Evolutionary conservation across 495 filamentous ascomycete genomes (phyloP), one percentile per base, ranked within the genome.

Genomic region (Darksidea phi): DNA sequence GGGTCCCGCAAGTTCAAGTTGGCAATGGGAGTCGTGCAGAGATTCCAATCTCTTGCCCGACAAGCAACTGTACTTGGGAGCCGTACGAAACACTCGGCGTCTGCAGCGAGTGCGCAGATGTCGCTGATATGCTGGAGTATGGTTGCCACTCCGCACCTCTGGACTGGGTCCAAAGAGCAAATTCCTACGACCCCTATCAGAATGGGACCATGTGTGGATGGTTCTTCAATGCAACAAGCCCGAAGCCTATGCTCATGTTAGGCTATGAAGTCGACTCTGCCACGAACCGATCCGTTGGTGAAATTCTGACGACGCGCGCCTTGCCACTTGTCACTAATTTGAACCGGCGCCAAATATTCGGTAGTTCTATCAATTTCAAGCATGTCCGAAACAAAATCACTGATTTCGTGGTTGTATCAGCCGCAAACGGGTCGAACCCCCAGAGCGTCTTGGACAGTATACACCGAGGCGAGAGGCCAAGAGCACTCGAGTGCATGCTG

Each of bases 401-500:
- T 6, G 54, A 68, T 45, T 51, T 65, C 24, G 23, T 67, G 7
- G 17, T 53, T 8, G 47, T 48, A 23, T 15, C 18, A 1, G 49
- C 42, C 12, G 6, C 49, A 17, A 42, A 54, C 26, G 58, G 41
- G 23, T 15, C 51, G n/a, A n/a, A 8, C 6, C 17, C 11, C 17
- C 4, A 41, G 25, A 54, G n/a, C 23, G 37, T 54, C 8, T 21
- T 37, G 17, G 12, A 50, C 3, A 57, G 52, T n/a, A 37, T 67
- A 2, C 50, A 52, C 25, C 50, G 36, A 2, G 26, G 61, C 50
- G 28, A 41, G 15, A 61, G 41, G 13, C 63, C 63, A 1, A 47
- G 50, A 4, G 59, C 59, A 26, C 34, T 43, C 12, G 63, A 67
- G 52, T 67, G 63, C 45, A 46, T 67, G n/a, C 25, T 67, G 13